phyloP scores from a whole-genome alignment of 805 yeast genomes.

The Yarrowia osloensis region DNA sequence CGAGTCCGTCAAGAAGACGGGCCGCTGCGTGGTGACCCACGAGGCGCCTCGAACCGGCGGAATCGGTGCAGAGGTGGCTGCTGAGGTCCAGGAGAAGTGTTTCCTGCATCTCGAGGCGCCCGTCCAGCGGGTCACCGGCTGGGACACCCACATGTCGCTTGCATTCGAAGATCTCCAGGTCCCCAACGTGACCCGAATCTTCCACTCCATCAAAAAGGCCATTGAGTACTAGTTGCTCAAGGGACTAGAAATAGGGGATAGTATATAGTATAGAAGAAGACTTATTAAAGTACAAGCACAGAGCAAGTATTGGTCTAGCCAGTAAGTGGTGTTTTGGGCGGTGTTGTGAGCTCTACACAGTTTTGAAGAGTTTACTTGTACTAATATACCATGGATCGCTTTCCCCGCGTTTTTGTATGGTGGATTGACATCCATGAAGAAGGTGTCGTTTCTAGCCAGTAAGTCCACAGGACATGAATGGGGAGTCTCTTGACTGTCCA shows the following conservation, averaged over 20 bases:
- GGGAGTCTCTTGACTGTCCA: too few species aligned
- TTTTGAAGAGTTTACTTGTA: too few species aligned
- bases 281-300: too few species aligned
- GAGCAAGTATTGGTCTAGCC: too few species aligned
- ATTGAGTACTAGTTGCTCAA: slow-evolving; percentile 36
- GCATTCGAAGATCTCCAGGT: slow-evolving; percentile 93
- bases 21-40: slow-evolving; percentile 78
- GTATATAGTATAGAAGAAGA: neutral
- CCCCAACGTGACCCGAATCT: slow-evolving; percentile 64
- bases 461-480: too few species aligned
- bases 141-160: slow-evolving; percentile 96
- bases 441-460: too few species aligned
- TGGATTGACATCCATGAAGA: too few species aligned
- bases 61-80: slow-evolving; percentile 92
- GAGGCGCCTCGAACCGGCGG: slow-evolving; percentile 93
- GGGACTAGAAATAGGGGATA: neutral
- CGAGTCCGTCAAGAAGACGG: slow-evolving; percentile 83
- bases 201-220: slow-evolving; percentile 39
- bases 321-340: too few species aligned
- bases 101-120: slow-evolving; percentile 93
- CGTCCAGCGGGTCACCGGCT: slow-evolving; percentile 90
- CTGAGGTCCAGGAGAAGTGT: slow-evolving; percentile 92
- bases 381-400: too few species aligned
- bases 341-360: too few species aligned
- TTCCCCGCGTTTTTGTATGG: too few species aligned